A percentile compares a stretch with the other conserved stretches of the same genome.
Evolutionary conservation across 2,329 filamentous ascomycete species (phyloP).

Genomic region (Fusarium nelsonii): DNA sequence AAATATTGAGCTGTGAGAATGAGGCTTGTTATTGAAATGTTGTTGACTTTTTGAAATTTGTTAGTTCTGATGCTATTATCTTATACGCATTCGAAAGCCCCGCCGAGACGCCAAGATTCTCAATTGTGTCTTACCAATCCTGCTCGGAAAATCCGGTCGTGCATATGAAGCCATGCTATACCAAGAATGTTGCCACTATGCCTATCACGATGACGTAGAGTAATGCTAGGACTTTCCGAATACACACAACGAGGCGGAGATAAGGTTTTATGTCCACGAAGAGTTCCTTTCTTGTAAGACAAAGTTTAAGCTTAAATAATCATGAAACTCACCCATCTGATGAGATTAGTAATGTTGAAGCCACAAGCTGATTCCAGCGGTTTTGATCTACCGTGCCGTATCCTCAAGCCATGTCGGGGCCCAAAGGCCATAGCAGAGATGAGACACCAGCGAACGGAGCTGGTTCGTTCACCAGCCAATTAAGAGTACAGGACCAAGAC

Average conservation of each 20-base stretch:
- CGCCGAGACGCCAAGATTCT: not conserved
- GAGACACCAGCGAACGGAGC: no score
- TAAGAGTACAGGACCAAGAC: no score
- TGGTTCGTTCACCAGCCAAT: no score
- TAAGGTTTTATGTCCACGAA: no score
- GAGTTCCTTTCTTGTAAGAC: no score
- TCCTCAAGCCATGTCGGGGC: no score
- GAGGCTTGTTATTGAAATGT: not conserved
- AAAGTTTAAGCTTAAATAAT: no score
- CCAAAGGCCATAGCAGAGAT: no score
- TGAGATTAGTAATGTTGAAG: no score
- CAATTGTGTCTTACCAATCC: not conserved
- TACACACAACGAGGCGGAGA: not conserved
- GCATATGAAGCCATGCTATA: not conserved
- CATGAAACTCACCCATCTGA: no score
- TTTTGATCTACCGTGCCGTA: no score
- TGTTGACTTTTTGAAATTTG: fast-evolving
- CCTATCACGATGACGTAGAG: not conserved
- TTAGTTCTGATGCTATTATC: fast-evolving
- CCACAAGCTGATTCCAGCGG: no score
- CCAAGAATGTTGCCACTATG: not conserved
- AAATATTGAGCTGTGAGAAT: not conserved
- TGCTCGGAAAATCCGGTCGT: not conserved
- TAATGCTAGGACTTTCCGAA: not conserved
- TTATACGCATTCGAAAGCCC: not conserved